Evolutionary conservation across 176 grass and related monocot genomes (phyloP), one percentile per base, ranked within the genome.

Genomic region (Themeda triandra): DNA sequence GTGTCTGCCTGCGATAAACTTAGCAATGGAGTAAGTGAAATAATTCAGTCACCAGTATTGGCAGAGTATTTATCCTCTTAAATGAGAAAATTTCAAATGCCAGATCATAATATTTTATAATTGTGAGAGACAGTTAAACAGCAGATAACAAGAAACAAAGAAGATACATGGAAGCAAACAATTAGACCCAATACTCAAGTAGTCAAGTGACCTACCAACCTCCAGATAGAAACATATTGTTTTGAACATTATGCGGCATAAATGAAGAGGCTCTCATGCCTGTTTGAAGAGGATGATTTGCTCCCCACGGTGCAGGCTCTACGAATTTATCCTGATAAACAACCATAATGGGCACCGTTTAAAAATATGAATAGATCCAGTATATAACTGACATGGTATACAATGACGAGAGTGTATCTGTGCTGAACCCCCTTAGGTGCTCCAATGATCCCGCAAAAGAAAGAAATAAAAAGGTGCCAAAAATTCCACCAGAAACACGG

Each of bases 171-270:
- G 14, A 87, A 48, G 10, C 18, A 83, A 84, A 29, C 62, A 84
- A 74, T 53, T 80, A 23, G 18, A 69, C 12, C 45, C 49, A 63
- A 86, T 64, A 92, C 79, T 71, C 74, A 82, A 88, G 76, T 82
- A 92, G 69, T 71, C 79, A 82, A 90, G 80, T 82, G 77, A 85
- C 41, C 25, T 73, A 93, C 94, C 63, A 83, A 97, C 94, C 94
- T 94, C 82, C 85, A 88, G 86, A 83, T 82, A 77, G 29, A 88
- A 92, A 63, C 82, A 82, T 80, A 74, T 83, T 90, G 78, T 84
- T 89, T 68, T 91, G 88, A 80, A 85, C 75, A 86, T 85, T 90
- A 64, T 83, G 74, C 14, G 83, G 30, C 62, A 89, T 70, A 87
- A 87, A 91, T 42, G 94, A 83, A 86, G 84, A 58, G 48, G 71